A percentile compares a stretch with the other conserved stretches of the same genome.
phyloP scores from a whole-genome alignment of 345 rosid species.

The Sonneratia alba region DNA sequence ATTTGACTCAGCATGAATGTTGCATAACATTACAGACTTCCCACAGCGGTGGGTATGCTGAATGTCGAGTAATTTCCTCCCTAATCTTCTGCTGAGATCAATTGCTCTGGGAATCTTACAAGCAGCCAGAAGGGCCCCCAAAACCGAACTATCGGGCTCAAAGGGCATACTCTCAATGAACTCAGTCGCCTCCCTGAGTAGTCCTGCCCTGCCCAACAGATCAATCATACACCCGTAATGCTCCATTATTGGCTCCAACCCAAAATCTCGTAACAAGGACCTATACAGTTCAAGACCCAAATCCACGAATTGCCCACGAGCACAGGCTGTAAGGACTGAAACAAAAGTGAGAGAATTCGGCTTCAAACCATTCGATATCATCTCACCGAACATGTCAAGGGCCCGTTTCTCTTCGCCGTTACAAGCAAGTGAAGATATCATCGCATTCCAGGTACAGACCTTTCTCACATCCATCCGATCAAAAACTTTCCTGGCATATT shows the following conservation, averaged over 20 bases:
- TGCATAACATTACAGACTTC: conserved; percentile 37
- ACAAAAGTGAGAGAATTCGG: conserved; percentile 56
- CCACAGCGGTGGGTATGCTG: conserved; percentile 47
- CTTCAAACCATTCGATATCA: conserved; percentile 23
- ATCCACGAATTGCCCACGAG: conserved; percentile 39
- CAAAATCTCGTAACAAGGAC: conserved; percentile 26
- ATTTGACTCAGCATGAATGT: conserved; percentile 30
- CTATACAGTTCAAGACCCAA: conserved; percentile 37
- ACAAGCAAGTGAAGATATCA: conserved; percentile 45
- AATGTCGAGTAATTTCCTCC: conserved; percentile 32
- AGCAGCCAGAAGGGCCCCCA: conserved; percentile 63
- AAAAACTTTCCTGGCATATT: conserved; percentile 30
- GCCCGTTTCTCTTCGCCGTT: conserved; percentile 42
- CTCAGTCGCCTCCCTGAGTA: conserved; percentile 42
- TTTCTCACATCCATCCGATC: conserved; percentile 19
- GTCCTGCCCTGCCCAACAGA: conserved; percentile 68
- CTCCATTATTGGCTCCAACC: conserved; percentile 45
- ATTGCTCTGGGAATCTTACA: conserved; percentile 56
- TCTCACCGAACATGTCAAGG: conserved; percentile 44
- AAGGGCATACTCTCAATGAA: conserved; percentile 44
- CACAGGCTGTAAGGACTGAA: conserved; percentile 58
- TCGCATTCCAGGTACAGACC: conserved; percentile 68
- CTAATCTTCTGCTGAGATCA: conserved; percentile 43
- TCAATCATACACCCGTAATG: conserved; percentile 75
- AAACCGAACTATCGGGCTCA: conserved; percentile 51